Evolutionary conservation across 768 basidiomycete genomes (phyloP).

Genomic region (Candolleomyces eurysporus): DNA sequence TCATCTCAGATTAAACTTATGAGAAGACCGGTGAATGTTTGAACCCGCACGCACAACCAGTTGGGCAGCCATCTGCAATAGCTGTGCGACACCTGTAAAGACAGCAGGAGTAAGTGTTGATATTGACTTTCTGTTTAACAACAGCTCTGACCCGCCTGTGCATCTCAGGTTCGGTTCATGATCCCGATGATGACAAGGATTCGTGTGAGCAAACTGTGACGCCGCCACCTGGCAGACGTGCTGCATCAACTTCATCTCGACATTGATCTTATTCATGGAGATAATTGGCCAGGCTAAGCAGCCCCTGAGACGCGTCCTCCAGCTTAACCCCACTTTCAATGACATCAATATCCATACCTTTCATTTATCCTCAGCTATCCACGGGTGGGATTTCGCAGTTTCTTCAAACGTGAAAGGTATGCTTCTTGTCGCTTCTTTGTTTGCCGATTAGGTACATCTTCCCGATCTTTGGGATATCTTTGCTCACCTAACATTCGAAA

Average conservation of each 20-base stretch:
- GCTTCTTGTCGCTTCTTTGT: slow-evolving; percentile 9
- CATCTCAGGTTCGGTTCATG: slow-evolving; percentile 17
- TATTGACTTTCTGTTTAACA: background rate
- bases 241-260: background rate
- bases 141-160: background rate
- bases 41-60: slow-evolving; percentile 74
- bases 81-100: slow-evolving; percentile 65
- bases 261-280: slow-evolving; percentile 21
- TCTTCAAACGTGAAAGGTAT: slow-evolving; percentile 52
- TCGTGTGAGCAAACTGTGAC: background rate
- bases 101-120: slow-evolving; percentile 35
- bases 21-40: slow-evolving; percentile 60
- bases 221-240: background rate
- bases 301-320: slow-evolving; percentile 12
- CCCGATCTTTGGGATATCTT: background rate
- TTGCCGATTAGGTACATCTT: too few species aligned
- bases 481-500: slow-evolving; percentile 47
- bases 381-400: slow-evolving; percentile 49
- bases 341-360: slow-evolving; percentile 17
- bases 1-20: slow-evolving; percentile 74
- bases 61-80: slow-evolving; percentile 79
- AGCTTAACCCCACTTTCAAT: slow-evolving; percentile 17
- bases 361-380: slow-evolving; percentile 29
- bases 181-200: slow-evolving; percentile 12
- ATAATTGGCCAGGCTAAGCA: slow-evolving; percentile 17